Evolutionary conservation across 441 rosid genomes (phyloP).

Genomic region (Syzygium malaccense): DNA sequence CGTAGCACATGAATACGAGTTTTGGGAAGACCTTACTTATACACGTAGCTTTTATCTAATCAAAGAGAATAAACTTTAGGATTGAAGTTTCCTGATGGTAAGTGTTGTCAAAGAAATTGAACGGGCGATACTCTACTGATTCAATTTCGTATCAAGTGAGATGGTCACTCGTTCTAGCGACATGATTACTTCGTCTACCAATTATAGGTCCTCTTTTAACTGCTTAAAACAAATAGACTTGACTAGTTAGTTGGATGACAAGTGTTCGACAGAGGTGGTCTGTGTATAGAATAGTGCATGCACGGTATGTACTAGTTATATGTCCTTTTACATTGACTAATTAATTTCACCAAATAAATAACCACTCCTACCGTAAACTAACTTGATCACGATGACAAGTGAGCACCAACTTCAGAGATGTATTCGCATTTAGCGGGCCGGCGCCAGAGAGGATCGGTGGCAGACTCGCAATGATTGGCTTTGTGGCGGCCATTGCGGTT

Average conservation of each 20-base stretch:
- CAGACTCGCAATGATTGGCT: background rate
- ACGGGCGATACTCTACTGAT: background rate
- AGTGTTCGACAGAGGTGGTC: background rate
- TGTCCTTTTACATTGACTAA: background rate
- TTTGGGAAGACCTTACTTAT: background rate
- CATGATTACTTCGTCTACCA: background rate
- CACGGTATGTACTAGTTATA: background rate
- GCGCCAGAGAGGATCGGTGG: background rate
- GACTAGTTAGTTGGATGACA: background rate
- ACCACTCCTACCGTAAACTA: background rate
- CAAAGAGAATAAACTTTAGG: background rate
- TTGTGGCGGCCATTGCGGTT: background rate
- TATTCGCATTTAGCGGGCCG: background rate
- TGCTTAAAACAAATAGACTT: background rate
- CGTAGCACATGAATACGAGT: background rate
- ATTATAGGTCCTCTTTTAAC: background rate
- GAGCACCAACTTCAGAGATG: background rate
- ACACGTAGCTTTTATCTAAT: background rate
- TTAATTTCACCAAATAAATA: background rate
- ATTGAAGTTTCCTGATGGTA: background rate
- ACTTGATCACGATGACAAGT: background rate
- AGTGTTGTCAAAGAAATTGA: background rate
- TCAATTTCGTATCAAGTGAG: background rate
- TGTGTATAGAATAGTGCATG: background rate
- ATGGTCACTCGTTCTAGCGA: background rate